Conservation (phyloP, 2,329 filamentous ascomycete genomes). For the Neocatenulostroma microsporum region DNA sequence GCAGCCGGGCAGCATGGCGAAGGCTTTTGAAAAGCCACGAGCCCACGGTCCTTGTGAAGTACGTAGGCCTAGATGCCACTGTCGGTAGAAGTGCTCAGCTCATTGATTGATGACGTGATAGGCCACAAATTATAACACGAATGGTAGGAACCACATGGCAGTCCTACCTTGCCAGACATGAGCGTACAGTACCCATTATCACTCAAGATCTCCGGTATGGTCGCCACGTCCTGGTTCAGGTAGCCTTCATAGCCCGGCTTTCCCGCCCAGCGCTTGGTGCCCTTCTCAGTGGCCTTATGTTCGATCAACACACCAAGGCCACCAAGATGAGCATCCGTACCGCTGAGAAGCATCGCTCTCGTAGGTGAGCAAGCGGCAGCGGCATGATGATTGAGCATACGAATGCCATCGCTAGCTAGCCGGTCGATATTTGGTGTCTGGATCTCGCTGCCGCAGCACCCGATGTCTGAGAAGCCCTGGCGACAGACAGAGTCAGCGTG, state of each 20-base stretch:
- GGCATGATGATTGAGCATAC: constrained; percentile 58
- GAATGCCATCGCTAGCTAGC: constrained; percentile 40
- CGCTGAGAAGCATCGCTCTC: too few species aligned
- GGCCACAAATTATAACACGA: too few species aligned
- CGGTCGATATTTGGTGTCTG: constrained; percentile 53
- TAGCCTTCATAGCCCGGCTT: constrained; percentile 58
- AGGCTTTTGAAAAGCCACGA: constrained; percentile 52
- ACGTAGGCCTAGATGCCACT: constrained; percentile 55
- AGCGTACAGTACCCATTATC: constrained; percentile 54
- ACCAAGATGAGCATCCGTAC: constrained; percentile 54
- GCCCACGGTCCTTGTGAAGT: constrained; percentile 49
- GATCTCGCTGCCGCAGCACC: constrained; percentile 54
- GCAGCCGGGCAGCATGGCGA: constrained; percentile 55
- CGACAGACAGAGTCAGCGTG: too few species aligned
- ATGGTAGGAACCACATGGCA: too few species aligned
- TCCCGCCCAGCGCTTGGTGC: too few species aligned
- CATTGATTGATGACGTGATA: too few species aligned
- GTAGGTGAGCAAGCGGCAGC: constrained; percentile 59
- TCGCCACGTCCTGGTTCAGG: constrained; percentile 52
- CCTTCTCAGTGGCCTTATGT: constrained; percentile 46
- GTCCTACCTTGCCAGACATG: constrained; percentile 58
- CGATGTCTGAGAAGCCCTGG: constrained; percentile 47
- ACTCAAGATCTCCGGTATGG: constrained; percentile 51
- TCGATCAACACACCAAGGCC: constrained; percentile 53
- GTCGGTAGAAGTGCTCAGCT: too few species aligned